Base-by-base conservation (phyloP, 2,329 filamentous ascomycete species). In the Fusarium pilosicola region DNA sequence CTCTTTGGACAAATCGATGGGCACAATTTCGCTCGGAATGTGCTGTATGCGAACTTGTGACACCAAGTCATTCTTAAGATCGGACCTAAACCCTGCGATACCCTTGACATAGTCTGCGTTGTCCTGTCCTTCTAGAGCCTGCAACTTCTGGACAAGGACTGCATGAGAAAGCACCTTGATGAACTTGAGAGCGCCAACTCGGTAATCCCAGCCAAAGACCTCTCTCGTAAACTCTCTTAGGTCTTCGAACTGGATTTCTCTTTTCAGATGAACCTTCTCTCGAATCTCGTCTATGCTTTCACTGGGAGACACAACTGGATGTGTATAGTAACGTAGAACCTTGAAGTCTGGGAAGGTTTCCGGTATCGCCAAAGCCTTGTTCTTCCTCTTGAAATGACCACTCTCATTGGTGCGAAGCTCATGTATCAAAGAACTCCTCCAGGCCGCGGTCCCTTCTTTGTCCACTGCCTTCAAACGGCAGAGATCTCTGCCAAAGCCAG, bases 361-460 rank as follows among this genome's bases (percentile, higher is more conserved):
- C 0, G 96, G 96, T 38, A 99, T 93, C 8, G 83, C 85, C 52
- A 98, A 83, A 5, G 90, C 88, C 72, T 90, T 92, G 79, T 96
- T 94, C 77, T 90, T 94, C 20, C 88, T 90, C 46, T 89, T 88
- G 81, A 99, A 99, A 78, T 91, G 91, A 7, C 92, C 91, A 78
- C 90, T 93, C 79, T 96, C 91, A 78, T 99, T 99, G 34, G 93
- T 95, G 51, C 88, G 87, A 30, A 99, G 85, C 80, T 98, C 94
- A 68, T 93, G 90, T 45, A 89, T 85, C 14, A 99, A 83, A 45
- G 88, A 85, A 15, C 92, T 87, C 74, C 91, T 91, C 96, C 96
- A 98, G 28, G 86, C 85, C 3, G 83, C 83, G 51, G 97, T 84
- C 7, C 87, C 92, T 3, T 82, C 83, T 6, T 82, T 82, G 75